These are phyloP conservation scores for Ballota nigra DNA, from an alignment of 257 asterid species.

Conservation along the genomic window DNA sequence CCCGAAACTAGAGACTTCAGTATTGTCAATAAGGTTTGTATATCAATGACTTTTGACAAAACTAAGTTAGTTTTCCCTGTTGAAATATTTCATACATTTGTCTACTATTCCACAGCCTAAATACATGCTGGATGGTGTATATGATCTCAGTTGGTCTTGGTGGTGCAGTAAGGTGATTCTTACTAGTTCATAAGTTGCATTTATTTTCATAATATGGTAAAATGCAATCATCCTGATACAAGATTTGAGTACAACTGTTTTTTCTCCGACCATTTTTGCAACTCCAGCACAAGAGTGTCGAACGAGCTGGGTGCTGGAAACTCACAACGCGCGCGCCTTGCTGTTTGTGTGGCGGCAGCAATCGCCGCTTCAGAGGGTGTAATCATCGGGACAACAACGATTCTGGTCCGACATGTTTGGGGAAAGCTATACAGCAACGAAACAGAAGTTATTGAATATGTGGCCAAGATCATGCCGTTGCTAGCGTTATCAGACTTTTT, in stretches of 20 bases:
- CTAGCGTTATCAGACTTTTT: conserved; percentile 68
- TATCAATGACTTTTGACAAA: not conserved
- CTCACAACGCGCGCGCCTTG: conserved; percentile 48
- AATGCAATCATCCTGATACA: not conserved
- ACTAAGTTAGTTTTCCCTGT: not conserved
- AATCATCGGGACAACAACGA: conserved; percentile 35
- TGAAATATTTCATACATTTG: not conserved
- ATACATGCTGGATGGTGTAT: conserved; percentile 74
- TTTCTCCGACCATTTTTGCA: not conserved
- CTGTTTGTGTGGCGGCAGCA: conserved; percentile 42
- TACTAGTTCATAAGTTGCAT: too few species aligned
- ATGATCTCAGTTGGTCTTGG: conserved; percentile 77
- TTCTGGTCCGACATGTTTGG: conserved; percentile 54
- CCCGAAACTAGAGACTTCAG: conserved; percentile 71
- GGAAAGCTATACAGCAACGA: conserved; percentile 70
- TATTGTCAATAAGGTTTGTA: conserved; percentile 60
- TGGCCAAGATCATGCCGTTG: conserved; percentile 60
- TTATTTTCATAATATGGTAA: not conserved
- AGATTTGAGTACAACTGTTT: not conserved
- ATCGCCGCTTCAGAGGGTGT: conserved; percentile 53
- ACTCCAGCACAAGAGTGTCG: conserved; percentile 63
- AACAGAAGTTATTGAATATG: conserved; percentile 54
- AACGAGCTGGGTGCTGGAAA: conserved; percentile 70
- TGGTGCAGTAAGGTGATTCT: conserved; percentile 63
- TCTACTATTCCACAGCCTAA: conserved; percentile 45